Evolutionary conservation across 208 protist species (phyloP), one percentile per base, ranked within the genome.

Genomic region (Balamuthia mandrillaris): DNA sequence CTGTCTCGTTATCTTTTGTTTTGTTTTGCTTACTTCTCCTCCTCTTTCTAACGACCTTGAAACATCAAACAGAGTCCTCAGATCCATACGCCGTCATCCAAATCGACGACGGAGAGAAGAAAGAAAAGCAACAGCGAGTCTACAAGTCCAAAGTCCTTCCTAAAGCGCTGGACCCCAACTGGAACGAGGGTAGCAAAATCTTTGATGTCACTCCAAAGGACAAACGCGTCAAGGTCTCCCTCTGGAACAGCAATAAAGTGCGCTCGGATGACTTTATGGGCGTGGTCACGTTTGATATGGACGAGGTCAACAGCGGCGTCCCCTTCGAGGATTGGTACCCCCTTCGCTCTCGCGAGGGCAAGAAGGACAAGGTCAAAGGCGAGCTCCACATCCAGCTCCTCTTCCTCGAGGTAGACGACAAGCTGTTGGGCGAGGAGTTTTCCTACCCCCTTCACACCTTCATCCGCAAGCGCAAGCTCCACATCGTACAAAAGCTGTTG

Each of bases 171-270:
- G 72, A 81, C 51, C 72, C 72, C 16, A 81, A 81, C 24, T 81
- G 72, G 72, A 81, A 81, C 21, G 72, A 81, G n/a, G 51, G 72
- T 27, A 81, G 72, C 51, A 81, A 81, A 81, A 81, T 81, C 29
- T 81, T 81, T 42, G 49, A 81, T 12, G 72, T 81, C 21, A 44
- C 24, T 18, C 47, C 52, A 9, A 3, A 61, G 24, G 47, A 81
- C 72, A 81, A 81, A 49, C 60, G 47, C 24, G 51, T 81, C 3
- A 27, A 49, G 33, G 41, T 81, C n/a, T 81, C 72, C 12, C n/a
- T 81, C 18, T 39, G 60, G 35, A 63, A 35, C 51, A 49, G 41
- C 21, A n/a, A 24, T n/a, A 81, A 81, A 31, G 27, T 81, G 27
- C 29, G 52, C 14, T 81, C 35, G 49, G 72, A 81, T 49, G 27